Base-by-base conservation (phyloP, 345 rosid species). In the Lepidium sativum region DNA sequence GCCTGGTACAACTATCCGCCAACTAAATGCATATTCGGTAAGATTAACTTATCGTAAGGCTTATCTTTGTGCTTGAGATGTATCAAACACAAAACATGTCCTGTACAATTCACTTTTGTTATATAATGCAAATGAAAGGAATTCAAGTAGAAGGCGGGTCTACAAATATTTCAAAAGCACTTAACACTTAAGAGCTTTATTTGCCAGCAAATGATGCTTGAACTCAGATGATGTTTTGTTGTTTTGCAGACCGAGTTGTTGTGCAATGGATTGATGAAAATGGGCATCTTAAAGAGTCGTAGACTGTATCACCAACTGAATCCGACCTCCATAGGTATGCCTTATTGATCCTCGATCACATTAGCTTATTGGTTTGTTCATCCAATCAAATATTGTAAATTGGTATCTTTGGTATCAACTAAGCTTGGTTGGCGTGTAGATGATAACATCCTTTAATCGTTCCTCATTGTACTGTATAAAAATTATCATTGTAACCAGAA, bases 321-420 rank as follows among this genome's bases (percentile, higher is more conserved):
- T 65, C 99, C 99, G 9, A 94, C 99, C 71, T 83, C 96, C 60
- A 94, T 94, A 78, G 99, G 97, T 90, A 70, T 54, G 74, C 45
- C 40, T 37, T 32, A 45, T 29, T 62, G 25, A n/a, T 44, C 54
- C 51, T 60, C 29, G 7, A 59, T 44, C 62, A 42, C 23, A 23
- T 35, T n/a, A 41, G 23, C n/a, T 39, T 48, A 58, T 35, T 32
- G 10, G 25, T 20, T 29, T 67, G 13, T 27, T 43, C 25, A 12
- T 32, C 34, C 9, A 13, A 43, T 32, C 41, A 31, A 14, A 17
- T 37, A 25, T 20, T 12, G 16, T 42, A 40, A 16, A 40, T 53
- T 51, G 53, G 33, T 47, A 34, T 23, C 6, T 60, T 43, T 52
- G 45, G 45, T 20, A 52, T 52, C 39, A 52, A 60, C 37, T 11